Evolutionary conservation across 2,329 filamentous ascomycete species (phyloP), one percentile per base, ranked within the genome.

Genomic region (Paradendryphiella salina): DNA sequence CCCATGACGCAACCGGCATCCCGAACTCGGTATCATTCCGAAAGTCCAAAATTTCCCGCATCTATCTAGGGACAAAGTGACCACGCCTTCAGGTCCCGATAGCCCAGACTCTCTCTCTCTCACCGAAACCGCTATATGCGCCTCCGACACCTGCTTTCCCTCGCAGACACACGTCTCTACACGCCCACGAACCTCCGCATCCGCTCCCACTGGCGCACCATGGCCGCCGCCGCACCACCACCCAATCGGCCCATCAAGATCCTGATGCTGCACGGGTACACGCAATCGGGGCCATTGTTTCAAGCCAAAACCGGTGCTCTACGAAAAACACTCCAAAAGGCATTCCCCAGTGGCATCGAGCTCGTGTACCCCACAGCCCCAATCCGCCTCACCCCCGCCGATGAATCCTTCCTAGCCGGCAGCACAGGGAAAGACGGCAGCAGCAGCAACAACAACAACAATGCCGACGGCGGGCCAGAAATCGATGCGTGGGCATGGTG

Each of bases 281-380:
- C 93, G 6, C 93, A 97, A 79, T 95, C 89, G 21, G 91, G 92
- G 3, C 75, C 86, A 3, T 79, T 91, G 57, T 96, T 96, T 82
- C 87, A 85, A 70, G 83, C 87, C 72, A 96, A 96, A 77, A 95
- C 90, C 37, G 89, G 90, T 72, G 90, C 90, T 9, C 79, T 96
- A 1, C 85, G 91, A 64, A 96, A 96, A 73, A 79, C 86, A 46
- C 82, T 96, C 50, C 73, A 79, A 54, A 96, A 96, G 69, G 77
- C 84, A 21, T 87, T 96, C 57, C 81, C 84, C 7, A 74, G 73
- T 1, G 77, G 75, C 23, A 65, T 77, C n/a, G 64, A 76, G 14
- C 63, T 79, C 70, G 46, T 80, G 78, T 57, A 78, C 73, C 75
- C 75, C 1, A 79, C 77, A 21, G 76, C 72, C 4, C 77, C 76